Percentiles rank a stretch among this genome's conserved stretches.
These are phyloP conservation scores for Spatholobus suberectus DNA, from an alignment of 306 rosid species.

Conservation along the genomic window DNA sequence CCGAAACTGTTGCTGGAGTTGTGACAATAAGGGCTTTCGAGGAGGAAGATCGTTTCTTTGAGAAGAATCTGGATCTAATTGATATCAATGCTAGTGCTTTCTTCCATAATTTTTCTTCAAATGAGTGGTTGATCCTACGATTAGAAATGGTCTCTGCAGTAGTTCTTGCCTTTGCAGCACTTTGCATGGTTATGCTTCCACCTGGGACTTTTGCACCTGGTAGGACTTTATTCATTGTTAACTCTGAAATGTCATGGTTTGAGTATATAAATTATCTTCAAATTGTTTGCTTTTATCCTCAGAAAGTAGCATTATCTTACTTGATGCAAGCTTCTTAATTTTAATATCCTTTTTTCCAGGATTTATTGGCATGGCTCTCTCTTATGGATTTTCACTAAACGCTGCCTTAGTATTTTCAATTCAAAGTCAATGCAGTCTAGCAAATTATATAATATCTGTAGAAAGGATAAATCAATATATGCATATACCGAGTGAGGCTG, in stretches of 20 bases:
- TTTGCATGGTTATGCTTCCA: slow-evolving; percentile 77
- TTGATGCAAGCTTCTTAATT: not conserved
- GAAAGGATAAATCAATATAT: slow-evolving; percentile 82
- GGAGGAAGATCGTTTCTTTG: slow-evolving; percentile 63
- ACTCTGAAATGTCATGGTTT: too few relatives aligned
- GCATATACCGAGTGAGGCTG: slow-evolving; percentile 81
- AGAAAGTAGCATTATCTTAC: too few relatives aligned
- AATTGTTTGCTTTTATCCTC: too few relatives aligned
- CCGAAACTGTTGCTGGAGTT: slow-evolving; percentile 79
- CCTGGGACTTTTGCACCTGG: slow-evolving; percentile 66
- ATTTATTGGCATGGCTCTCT: slow-evolving; percentile 80
- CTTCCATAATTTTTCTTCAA: slow-evolving; percentile 65
- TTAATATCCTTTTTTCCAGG: slow-evolving; percentile 49
- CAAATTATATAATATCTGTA: slow-evolving; percentile 77
- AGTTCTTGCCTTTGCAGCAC: slow-evolving; percentile 63
- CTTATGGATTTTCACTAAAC: slow-evolving; percentile 85
- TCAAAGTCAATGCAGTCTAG: slow-evolving; percentile 71
- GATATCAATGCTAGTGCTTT: slow-evolving; percentile 72
- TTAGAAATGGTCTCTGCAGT: slow-evolving; percentile 61
- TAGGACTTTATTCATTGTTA: slow-evolving; percentile 44
- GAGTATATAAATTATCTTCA: too few relatives aligned
- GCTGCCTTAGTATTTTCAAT: slow-evolving; percentile 57
- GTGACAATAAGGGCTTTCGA: slow-evolving; percentile 74
- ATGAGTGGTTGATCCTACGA: slow-evolving; percentile 73
- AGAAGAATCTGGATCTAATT: slow-evolving; percentile 63